Base-by-base conservation (phyloP, 1,284 basidiomycete genomes). In the Testicularia cyperi region DNA sequence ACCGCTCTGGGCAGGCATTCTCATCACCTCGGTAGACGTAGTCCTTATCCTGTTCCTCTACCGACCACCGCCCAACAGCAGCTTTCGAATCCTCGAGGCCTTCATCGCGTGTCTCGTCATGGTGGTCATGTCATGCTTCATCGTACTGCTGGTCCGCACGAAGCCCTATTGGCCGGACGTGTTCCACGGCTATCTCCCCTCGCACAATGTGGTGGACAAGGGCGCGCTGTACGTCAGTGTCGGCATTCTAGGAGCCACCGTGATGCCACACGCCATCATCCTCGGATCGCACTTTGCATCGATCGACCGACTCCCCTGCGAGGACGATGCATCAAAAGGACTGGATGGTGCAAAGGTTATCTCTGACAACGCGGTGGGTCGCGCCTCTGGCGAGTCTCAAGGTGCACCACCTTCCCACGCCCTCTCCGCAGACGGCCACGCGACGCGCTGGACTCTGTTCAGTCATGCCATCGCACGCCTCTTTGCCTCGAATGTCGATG, bases 241-340 rank as follows among this genome's bases (percentile, higher is more conserved):
- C 20, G 82, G 81, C 33, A 81, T 81, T 51, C 77, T 81, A 26
- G 81, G 81, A n/a, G 73, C 69, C 57, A 78, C 91, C 86, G 69
- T 70, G 58, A 81, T 82, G 92, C 92, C 92, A 0, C 92, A 96
- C 75, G 86, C 87, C 32, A 81, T 96, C 18, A 92, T 90, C 79
- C 81, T 96, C 6, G 92, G 91, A 9, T 90, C 88, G 3, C 84
- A 87, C 31, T 75, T 72, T 57, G 62, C 71, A 4, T 65, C 58
- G 19, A 63, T 71, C 37, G 60, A 74, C 22, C 55, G 73, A 1
- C 47, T 67, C 1, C 55, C 61, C 8, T 34, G n/a, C n/a, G n/a
- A n/a, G n/a, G n/a, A n/a, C n/a, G n/a, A n/a, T n/a, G n/a, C n/a
- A n/a, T n/a, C n/a, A n/a, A n/a, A n/a, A n/a, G n/a, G n/a, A n/a